phyloP scores from a whole-genome alignment of 768 basidiomycete genomes.

The Ephemerocybe angulata region DNA sequence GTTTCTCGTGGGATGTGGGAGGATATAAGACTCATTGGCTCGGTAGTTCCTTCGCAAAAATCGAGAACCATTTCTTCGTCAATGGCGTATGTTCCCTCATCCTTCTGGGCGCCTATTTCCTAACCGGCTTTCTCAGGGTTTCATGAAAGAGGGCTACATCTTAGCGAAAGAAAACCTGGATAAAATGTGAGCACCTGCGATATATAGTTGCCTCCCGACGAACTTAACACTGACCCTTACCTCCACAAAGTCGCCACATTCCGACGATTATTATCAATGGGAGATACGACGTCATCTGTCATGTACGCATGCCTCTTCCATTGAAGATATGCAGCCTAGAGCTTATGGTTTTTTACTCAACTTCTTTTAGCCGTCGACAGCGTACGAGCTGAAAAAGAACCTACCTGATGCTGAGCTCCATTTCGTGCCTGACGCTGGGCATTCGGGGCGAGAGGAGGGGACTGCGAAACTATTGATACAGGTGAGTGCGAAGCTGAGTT shows the following conservation, averaged over 20 bases:
- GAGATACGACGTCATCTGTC: slow-evolving; percentile 86
- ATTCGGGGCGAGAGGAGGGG: slow-evolving; percentile 74
- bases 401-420: slow-evolving; percentile 78
- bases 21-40: too few species aligned
- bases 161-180: slow-evolving; percentile 80
- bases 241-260: slow-evolving; percentile 72
- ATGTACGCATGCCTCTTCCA: too few species aligned
- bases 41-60: too few species aligned
- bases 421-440: slow-evolving; percentile 83
- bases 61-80: slow-evolving; percentile 90
- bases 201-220: background rate
- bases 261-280: slow-evolving; percentile 81
- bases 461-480: slow-evolving; percentile 68
- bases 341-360: too few species aligned
- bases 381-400: slow-evolving; percentile 74
- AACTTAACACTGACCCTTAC: background rate
- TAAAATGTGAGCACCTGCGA: slow-evolving; percentile 84
- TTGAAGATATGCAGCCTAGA: too few species aligned
- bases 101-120: too few species aligned
- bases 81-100: slow-evolving; percentile 54
- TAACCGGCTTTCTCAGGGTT: slow-evolving; percentile 50
- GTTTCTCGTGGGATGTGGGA: too few species aligned
- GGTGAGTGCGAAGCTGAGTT: too few species aligned
- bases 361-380: slow-evolving; percentile 70
- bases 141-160: slow-evolving; percentile 85